A percentile compares a stretch with the other conserved stretches of the same genome.
Conservation (phyloP, 768 basidiomycete genomes). For the Agrocybe chaxingu region DNA sequence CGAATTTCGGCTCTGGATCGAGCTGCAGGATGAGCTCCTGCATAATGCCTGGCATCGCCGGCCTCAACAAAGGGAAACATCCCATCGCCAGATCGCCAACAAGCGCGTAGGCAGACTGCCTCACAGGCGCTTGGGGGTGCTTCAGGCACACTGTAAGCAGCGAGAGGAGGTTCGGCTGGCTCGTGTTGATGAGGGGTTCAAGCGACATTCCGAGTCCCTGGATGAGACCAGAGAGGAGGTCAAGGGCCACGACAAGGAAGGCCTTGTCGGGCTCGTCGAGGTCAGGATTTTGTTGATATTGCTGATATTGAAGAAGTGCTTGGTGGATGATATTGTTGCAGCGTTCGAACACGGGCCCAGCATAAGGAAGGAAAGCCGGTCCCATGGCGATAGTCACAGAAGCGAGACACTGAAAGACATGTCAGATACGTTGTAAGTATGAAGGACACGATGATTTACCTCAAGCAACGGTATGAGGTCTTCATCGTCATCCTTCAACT, state of each 20-base stretch:
- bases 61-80: slow-evolving; percentile 83
- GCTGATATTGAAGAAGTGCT: slow-evolving; percentile 81
- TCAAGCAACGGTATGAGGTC: slow-evolving; percentile 94
- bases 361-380: slow-evolving; percentile 82
- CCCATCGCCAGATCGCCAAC: slow-evolving; percentile 98
- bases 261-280: slow-evolving; percentile 95
- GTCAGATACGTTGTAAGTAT: slow-evolving; percentile 5
- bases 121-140: slow-evolving; percentile 92
- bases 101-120: slow-evolving; percentile 97
- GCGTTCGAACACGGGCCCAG: slow-evolving; percentile 88
- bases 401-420: slow-evolving; percentile 74
- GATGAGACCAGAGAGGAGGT: slow-evolving; percentile 91
- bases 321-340: slow-evolving; percentile 83
- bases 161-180: slow-evolving; percentile 74
- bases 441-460: slow-evolving; percentile 41
- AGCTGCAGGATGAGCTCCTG: slow-evolving; percentile 85
- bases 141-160: slow-evolving; percentile 88
- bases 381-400: slow-evolving; percentile 98
- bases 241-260: slow-evolving; percentile 97
- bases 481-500: slow-evolving; percentile 85
- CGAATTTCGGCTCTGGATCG: slow-evolving; percentile 87
- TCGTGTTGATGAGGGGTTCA: slow-evolving; percentile 64
- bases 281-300: slow-evolving; percentile 84
- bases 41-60: slow-evolving; percentile 88
- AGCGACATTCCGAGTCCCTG: slow-evolving; percentile 86